Conservation (phyloP, 371 early-diverging fungal genomes). For the Sporodiniella umbellata region DNA sequence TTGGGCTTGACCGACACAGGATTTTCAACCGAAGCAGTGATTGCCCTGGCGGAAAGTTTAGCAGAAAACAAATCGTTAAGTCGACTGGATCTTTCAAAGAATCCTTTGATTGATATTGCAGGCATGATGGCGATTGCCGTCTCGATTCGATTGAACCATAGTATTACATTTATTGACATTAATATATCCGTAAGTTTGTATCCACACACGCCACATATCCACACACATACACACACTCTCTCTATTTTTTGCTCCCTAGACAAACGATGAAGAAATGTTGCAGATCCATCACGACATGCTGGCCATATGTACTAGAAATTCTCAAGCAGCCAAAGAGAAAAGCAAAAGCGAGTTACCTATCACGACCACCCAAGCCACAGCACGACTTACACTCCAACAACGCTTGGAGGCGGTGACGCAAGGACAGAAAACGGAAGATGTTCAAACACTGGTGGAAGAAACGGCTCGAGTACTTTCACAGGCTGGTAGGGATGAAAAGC, state of each 20-base stretch:
- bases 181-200: slow-evolving; percentile 64
- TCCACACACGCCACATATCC: too few relatives aligned
- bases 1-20: slow-evolving; percentile 64
- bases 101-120: slow-evolving; percentile 72
- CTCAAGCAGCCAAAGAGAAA: slow-evolving; percentile 32
- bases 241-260: slow-evolving; percentile 17
- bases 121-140: slow-evolving; percentile 79
- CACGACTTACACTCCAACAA: slow-evolving; percentile 39
- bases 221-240: background rate
- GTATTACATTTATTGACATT: slow-evolving; percentile 72
- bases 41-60: slow-evolving; percentile 75
- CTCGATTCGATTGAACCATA: slow-evolving; percentile 73
- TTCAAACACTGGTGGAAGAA: slow-evolving; percentile 1
- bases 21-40: slow-evolving; percentile 65
- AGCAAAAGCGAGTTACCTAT: slow-evolving; percentile 10
- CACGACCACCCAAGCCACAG: slow-evolving; percentile 41
- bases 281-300: slow-evolving; percentile 67
- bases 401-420: slow-evolving; percentile 32
- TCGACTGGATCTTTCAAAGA: slow-evolving; percentile 72
- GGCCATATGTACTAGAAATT: slow-evolving; percentile 65
- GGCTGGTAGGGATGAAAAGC: background rate
- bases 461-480: slow-evolving; percentile 5
- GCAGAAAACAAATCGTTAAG: slow-evolving; percentile 65
- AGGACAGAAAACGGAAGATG: slow-evolving; percentile 7
- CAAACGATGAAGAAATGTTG: slow-evolving; percentile 65